Base-by-base conservation (phyloP, 768 basidiomycete genomes). In the Infundibulicybe gibba region DNA sequence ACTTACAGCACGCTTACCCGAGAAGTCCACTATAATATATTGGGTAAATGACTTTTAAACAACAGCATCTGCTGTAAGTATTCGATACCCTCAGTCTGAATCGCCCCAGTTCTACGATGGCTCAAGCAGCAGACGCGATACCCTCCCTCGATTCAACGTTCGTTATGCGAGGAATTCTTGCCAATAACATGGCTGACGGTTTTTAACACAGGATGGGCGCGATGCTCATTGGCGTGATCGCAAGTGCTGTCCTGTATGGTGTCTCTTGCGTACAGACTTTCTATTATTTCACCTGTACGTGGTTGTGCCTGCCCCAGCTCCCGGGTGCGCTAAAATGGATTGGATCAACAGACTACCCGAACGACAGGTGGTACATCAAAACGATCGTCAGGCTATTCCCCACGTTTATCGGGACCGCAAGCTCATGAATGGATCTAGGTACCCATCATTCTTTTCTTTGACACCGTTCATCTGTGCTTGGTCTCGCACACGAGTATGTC, bases 261-360 rank as follows among this genome's bases (percentile, higher is more conserved):
- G 68, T 79, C 8, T 69, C 69, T 6, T 62, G 66, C 11, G 52
- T 77, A 9, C 79, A 81, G 53, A 70, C 71, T 0, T 74, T 70
- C 61, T 69, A 68, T 47, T 81, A 81, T 51, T 78, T 61, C 45
- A 62, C 54, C 10, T 62, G 70, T 69, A 44, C 16, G 14, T n/a
- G 5, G 6, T 32, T 34, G 12, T 9, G 3, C 3, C 17, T 39
- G 11, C 44, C 14, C 12, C n/a, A 21, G 19, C 30, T 31, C 31
- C 17, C 15, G 5, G 14, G n/a, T n/a, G n/a, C n/a, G n/a, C n/a
- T n/a, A n/a, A n/a, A n/a, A n/a, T n/a, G n/a, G n/a, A n/a, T n/a
- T 41, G 15, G 6, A 15, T 44, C n/a, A n/a, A 1, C 34, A 71
- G 69, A 56, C 25, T 68, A 74, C 51, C 64, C 61, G 10, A 62